Evolutionary conservation across 2,329 filamentous ascomycete genomes (phyloP).

Genomic region (Talaromyces sp.): DNA sequence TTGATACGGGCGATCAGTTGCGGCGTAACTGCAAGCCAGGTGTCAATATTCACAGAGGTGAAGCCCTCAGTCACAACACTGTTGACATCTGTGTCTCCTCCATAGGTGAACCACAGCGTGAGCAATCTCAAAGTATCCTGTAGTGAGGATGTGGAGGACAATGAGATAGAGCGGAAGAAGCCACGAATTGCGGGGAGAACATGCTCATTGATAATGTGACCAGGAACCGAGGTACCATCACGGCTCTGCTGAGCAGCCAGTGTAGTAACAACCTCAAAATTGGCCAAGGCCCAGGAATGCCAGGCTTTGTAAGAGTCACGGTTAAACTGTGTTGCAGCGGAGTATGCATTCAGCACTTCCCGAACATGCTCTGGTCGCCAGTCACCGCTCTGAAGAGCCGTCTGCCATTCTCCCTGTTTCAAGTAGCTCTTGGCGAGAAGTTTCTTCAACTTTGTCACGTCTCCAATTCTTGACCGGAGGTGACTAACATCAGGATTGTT

Average conservation of each 20-base stretch:
- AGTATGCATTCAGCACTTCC: conserved; percentile 87
- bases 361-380: conserved; percentile 84
- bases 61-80: conserved; percentile 85
- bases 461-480: conserved; percentile 41
- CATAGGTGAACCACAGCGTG: conserved; percentile 94
- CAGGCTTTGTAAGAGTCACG: conserved; percentile 97
- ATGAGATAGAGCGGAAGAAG: conserved; percentile 94
- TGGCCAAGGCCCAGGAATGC: conserved; percentile 97
- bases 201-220: conserved; percentile 71
- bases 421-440: conserved; percentile 93
- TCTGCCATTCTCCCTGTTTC: conserved; percentile 94
- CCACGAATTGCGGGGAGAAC: conserved; percentile 92
- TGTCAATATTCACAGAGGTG: conserved; percentile 87
- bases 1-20: conserved; percentile 97
- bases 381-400: conserved; percentile 75
- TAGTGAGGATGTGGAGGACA: conserved; percentile 86
- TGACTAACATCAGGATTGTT: conserved; percentile 38
- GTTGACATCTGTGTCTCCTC: conserved; percentile 83
- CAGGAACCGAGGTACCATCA: conserved; percentile 54
- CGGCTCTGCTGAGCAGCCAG: conserved; percentile 65
- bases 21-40: conserved; percentile 97
- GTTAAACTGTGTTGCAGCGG: conserved; percentile 88
- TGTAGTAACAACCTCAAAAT: conserved; percentile 94
- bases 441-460: conserved; percentile 57
- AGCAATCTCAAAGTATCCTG: conserved; percentile 91